Base-by-base conservation (phyloP, 73 alveolate genomes). In the Breviolum minutum region DNA sequence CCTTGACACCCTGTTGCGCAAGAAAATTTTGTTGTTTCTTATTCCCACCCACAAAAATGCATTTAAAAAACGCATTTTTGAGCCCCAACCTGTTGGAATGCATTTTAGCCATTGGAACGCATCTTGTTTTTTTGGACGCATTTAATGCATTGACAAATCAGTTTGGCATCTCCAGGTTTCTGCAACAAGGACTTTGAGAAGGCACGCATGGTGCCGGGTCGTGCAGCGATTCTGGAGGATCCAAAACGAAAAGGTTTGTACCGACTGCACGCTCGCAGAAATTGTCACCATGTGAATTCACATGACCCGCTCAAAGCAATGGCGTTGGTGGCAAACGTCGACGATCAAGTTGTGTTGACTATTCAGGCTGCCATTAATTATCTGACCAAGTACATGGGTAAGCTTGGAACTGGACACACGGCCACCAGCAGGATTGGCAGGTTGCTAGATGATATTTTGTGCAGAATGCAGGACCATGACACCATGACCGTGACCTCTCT, bases 221-320 rank as follows among this genome's bases (percentile, higher is more conserved):
- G 19, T 0, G 92, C 60, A 7, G 48, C 14, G n/a, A 54, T 83
- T 24, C 4, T 83, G 74, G 92, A 83, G 48, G 92, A 83, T 16
- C 29, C 92, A 0, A 48, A 74, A 6, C 71, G 92, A 19, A 83
- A 83, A 20, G 71, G 74, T 2, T 19, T 83, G 48, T 83, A 22
- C 73, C 73, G 92, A 2, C 22, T 83, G 19, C 48, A 83, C 54
- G 22, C 74, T 0, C 92, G 92, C 60, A 9, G 92, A 13, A 83
- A 83, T 61, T 83, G 92, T 60, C 92, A 83, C 17, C 92, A 83
- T 24, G 69, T 83, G 60, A 83, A 83, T 54, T 54, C 92, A 4
- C 92, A 48, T 61, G 92, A 83, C 12, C 92, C 92, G 3, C 8
- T 83, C 60, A 83, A 83, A 16, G 92, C 92, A 54, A 83, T 83